These are phyloP conservation scores for Tillandsia fasciculata DNA, from an alignment of 176 grass and related monocot species.

Conservation along the genomic window DNA sequence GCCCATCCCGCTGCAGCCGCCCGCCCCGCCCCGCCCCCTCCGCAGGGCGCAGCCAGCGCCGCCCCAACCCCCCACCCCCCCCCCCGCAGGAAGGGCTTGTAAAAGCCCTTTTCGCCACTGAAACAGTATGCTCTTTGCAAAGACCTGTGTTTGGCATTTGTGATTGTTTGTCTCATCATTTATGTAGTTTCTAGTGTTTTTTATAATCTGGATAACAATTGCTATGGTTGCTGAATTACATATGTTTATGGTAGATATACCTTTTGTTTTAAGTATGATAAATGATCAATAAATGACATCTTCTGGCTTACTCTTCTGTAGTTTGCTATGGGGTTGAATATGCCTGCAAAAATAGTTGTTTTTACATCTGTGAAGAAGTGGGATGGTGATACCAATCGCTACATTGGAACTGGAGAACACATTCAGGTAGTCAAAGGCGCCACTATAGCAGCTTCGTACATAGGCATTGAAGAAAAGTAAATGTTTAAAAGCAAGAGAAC, in stretches of 20 bases:
- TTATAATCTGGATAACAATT: too few species aligned
- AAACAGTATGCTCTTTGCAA: conserved; percentile 53
- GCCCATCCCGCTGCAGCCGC: too few species aligned
- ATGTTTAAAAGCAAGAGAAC: conserved; percentile 15
- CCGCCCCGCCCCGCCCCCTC: too few species aligned
- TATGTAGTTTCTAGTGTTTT: background rate
- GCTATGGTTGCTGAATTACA: background rate
- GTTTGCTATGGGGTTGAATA: conserved; percentile 99
- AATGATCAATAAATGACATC: conserved; percentile 29
- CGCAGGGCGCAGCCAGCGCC: too few species aligned
- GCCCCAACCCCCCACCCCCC: too few species aligned
- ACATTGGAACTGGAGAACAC: conserved; percentile 95
- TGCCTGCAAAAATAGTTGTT: conserved; percentile 99
- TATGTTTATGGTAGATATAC: background rate
- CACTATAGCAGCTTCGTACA: conserved; percentile 14
- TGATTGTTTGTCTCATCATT: background rate
- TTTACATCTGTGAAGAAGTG: too few species aligned
- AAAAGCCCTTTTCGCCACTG: conserved; percentile 98
- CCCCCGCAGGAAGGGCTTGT: conserved; percentile 99
- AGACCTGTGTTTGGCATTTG: background rate
- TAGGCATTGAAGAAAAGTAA: conserved; percentile 1
- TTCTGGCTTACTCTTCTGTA: conserved; percentile 26
- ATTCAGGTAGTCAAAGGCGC: conserved; percentile 59
- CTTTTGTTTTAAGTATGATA: background rate
- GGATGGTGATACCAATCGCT: conserved; percentile 95